These are phyloP conservation scores for Lophium mytilinum DNA, from an alignment of 495 filamentous ascomycete species.

Conservation along the genomic window DNA sequence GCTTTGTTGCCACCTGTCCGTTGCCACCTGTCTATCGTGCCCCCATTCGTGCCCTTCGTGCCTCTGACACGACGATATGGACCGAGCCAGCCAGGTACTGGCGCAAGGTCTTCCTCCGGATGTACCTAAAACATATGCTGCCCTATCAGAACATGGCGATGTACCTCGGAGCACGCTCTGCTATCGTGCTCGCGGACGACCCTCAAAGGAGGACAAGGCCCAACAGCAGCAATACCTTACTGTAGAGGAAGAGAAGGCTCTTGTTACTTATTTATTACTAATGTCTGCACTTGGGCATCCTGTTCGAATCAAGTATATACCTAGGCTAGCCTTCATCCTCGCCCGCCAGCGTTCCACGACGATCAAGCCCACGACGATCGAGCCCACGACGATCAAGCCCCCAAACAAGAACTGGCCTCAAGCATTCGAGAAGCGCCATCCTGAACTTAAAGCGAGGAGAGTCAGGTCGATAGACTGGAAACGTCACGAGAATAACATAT, in stretches of 20 bases:
- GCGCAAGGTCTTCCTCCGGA: constrained; percentile 9
- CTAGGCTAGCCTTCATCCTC: constrained; percentile 11
- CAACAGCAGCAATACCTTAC: constrained; percentile 17
- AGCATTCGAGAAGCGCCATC: not conserved
- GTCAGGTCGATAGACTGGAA: not conserved
- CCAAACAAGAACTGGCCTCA: constrained; percentile 1
- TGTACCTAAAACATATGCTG: constrained; percentile 8
- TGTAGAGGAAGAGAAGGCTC: constrained; percentile 17
- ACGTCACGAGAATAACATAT: not conserved
- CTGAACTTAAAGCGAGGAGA: not conserved
- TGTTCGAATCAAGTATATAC: constrained; percentile 17
- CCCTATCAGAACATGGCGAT: constrained; percentile 9
- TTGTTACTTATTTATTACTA: constrained; percentile 14
- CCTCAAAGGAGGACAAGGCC: constrained; percentile 13
- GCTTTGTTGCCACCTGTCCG: too few species aligned
- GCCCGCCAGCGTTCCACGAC: constrained; percentile 3
- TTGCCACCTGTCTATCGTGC: too few species aligned
- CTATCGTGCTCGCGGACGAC: constrained; percentile 13
- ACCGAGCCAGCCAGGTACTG: constrained; percentile 20
- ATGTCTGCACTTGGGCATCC: constrained; percentile 13
- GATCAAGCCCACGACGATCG: not conserved
- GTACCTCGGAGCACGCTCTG: constrained; percentile 16
- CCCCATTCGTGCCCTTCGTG: too few species aligned
- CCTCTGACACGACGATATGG: not conserved
- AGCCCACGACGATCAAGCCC: not conserved